phyloP scores from a whole-genome alignment of 1,284 basidiomycete species.

The Pisolithus thermaeus region DNA sequence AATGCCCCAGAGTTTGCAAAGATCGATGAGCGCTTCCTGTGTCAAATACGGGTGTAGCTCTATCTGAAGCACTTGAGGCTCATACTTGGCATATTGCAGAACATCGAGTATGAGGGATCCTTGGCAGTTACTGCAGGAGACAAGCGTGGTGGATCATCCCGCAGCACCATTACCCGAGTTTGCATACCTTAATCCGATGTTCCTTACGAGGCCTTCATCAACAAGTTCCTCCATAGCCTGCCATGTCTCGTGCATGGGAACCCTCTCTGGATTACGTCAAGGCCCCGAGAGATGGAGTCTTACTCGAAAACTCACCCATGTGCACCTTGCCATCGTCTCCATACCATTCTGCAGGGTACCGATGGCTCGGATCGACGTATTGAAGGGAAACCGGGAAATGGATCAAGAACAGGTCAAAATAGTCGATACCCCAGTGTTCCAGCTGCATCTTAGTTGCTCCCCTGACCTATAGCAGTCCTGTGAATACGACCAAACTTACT shows the following conservation, averaged over 20 bases:
- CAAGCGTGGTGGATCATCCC: slow-evolving; percentile 7
- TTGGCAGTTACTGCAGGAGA: slow-evolving; percentile 50
- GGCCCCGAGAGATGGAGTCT: not conserved
- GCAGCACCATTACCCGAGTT: not conserved
- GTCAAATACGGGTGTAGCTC: slow-evolving; percentile 74
- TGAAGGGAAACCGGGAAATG: slow-evolving; percentile 77
- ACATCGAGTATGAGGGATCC: slow-evolving; percentile 62
- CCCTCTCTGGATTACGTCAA: slow-evolving; percentile 40
- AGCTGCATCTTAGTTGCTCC: slow-evolving; percentile 57
- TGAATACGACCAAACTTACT: not conserved
- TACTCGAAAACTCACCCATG: slow-evolving; percentile 37
- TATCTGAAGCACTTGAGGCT: slow-evolving; percentile 69
- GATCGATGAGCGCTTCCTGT: slow-evolving; percentile 59
- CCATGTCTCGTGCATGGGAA: slow-evolving; percentile 74
- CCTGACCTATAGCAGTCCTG: slow-evolving; percentile 38
- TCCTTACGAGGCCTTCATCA: slow-evolving; percentile 62
- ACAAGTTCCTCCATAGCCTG: slow-evolving; percentile 68
- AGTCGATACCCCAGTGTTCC: slow-evolving; percentile 70
- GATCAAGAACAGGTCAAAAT: slow-evolving; percentile 72
- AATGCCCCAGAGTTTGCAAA: slow-evolving; percentile 57
- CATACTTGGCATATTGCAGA: slow-evolving; percentile 64
- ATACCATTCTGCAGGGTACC: slow-evolving; percentile 78
- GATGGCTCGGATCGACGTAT: slow-evolving; percentile 70
- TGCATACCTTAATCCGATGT: slow-evolving; percentile 56
- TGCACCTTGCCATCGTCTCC: slow-evolving; percentile 59